Percentiles rank a stretch among this genome's conserved stretches.
phyloP scores from a whole-genome alignment of 177 flowering plant genomes.

The Vitis hybrid region DNA sequence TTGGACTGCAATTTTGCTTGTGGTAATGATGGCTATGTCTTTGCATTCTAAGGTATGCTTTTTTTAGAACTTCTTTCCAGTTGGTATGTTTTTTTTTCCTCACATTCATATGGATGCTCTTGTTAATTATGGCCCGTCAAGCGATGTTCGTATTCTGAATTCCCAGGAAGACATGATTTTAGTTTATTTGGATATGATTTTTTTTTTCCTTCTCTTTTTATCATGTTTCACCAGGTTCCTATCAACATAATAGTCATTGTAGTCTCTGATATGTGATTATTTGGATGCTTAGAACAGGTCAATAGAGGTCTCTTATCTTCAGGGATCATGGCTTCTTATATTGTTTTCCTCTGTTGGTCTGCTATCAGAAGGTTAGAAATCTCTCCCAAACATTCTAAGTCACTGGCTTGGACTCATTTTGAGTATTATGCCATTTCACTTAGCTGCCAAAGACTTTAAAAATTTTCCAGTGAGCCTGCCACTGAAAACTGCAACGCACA shows the following conservation, averaged over 20 bases:
- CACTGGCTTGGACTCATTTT: not conserved
- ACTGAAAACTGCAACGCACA: conserved; percentile 48
- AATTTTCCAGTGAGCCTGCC: conserved; percentile 77
- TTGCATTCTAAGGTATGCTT: conserved; percentile 72
- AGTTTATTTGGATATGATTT: no score
- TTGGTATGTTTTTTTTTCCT: not conserved
- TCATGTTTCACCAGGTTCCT: not conserved
- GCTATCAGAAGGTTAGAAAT: conserved; percentile 76
- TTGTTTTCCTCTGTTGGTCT: conserved; percentile 92
- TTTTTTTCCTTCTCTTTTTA: no score
- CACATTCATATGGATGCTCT: not conserved
- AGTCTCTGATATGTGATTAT: not conserved
- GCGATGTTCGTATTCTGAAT: not conserved
- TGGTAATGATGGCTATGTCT: conserved; percentile 72
- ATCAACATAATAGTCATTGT: not conserved
- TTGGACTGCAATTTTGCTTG: conserved; percentile 71
- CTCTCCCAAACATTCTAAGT: not conserved
- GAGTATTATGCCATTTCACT: not conserved
- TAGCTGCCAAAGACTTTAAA: not conserved
- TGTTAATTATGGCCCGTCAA: not conserved
- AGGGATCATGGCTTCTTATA: conserved; percentile 84
- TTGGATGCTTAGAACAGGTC: conserved; percentile 47
- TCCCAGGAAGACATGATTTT: not conserved
- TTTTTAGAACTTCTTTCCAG: conserved; percentile 1
- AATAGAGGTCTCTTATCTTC: conserved; percentile 87